A percentile compares a stretch with the other conserved stretches of the same genome.
Evolutionary conservation across 331 rosid species (phyloP).

Genomic region (Pyracantha coccinea): DNA sequence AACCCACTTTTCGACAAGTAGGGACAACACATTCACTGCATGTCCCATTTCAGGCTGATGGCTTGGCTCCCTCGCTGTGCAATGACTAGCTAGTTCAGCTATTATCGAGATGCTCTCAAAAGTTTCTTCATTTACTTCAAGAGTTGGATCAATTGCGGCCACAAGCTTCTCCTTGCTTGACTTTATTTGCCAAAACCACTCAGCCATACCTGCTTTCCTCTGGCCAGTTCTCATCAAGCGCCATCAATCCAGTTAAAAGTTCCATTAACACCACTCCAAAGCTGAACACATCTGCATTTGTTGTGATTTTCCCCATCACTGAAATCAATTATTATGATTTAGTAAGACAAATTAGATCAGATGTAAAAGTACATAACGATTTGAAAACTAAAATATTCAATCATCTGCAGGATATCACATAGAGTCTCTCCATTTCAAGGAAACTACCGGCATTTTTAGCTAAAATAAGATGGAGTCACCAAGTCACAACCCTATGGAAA

Average conservation of each 20-base stretch:
- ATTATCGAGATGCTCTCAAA: constrained; percentile 40
- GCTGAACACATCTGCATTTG: constrained; percentile 76
- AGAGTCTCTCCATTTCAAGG: neutral
- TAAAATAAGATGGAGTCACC: neutral
- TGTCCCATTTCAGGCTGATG: constrained; percentile 83
- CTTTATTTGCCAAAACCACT: constrained; percentile 69
- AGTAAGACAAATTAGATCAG: neutral
- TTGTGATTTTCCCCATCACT: constrained; percentile 89
- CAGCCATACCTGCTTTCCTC: constrained; percentile 79
- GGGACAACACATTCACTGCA: constrained; percentile 51
- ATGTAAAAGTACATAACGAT: neutral
- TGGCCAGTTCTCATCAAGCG: constrained; percentile 64
- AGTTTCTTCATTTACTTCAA: constrained; percentile 35
- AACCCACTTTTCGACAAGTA: constrained; percentile 60
- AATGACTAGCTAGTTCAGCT: constrained; percentile 69
- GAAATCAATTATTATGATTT: constrained; percentile 18
- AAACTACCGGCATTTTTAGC: neutral
- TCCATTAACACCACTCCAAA: constrained; percentile 68
- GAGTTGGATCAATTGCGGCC: constrained; percentile 56
- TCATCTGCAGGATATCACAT: neutral
- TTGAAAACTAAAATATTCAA: neutral
- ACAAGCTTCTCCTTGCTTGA: constrained; percentile 45
- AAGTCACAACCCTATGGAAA: neutral
- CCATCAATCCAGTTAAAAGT: constrained; percentile 61
- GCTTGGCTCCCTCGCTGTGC: constrained; percentile 66